Percentiles rank a stretch among this genome's conserved stretches.
Conservation (phyloP, 805 yeast species). For the Ogataea ganodermae region DNA sequence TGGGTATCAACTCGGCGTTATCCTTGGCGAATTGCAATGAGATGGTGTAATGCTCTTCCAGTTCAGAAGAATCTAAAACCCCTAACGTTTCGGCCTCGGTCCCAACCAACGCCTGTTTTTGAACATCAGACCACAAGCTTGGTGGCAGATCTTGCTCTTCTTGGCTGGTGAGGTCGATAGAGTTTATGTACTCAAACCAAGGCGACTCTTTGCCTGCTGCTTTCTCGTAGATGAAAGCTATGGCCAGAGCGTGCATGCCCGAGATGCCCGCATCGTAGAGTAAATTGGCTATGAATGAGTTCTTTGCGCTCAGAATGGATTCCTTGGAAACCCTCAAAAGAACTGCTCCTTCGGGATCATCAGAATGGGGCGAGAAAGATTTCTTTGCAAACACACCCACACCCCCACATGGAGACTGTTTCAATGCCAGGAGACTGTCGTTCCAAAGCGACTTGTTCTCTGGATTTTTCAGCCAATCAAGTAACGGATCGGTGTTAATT, state of each 20-base stretch:
- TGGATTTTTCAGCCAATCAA: constrained; percentile 54
- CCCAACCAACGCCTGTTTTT: constrained; percentile 50
- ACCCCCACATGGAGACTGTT: constrained; percentile 59
- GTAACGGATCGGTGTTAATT: constrained; percentile 31
- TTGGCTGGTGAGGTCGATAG: constrained; percentile 43
- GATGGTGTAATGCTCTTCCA: constrained; percentile 41
- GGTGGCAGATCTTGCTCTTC: constrained; percentile 51
- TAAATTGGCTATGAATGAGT: constrained; percentile 64
- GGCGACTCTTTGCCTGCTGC: constrained; percentile 66
- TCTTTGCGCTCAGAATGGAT: constrained; percentile 57
- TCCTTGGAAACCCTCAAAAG: constrained; percentile 64
- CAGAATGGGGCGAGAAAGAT: constrained; percentile 39
- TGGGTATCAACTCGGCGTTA: constrained; percentile 30
- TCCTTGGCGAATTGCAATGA: constrained; percentile 44
- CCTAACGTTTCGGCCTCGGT: constrained; percentile 65
- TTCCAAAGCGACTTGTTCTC: constrained; percentile 56
- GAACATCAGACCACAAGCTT: constrained; percentile 60
- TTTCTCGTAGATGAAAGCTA: constrained; percentile 73
- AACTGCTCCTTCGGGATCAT: constrained; percentile 29
- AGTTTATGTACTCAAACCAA: constrained; percentile 67
- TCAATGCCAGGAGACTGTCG: constrained; percentile 45
- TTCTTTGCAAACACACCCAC: constrained; percentile 67
- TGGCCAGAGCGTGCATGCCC: constrained; percentile 67
- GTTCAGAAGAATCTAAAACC: constrained; percentile 51
- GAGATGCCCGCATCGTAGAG: constrained; percentile 58